phyloP scores from a whole-genome alignment of 2,329 filamentous ascomycete species.

The Tolypocladium paradoxum region DNA sequence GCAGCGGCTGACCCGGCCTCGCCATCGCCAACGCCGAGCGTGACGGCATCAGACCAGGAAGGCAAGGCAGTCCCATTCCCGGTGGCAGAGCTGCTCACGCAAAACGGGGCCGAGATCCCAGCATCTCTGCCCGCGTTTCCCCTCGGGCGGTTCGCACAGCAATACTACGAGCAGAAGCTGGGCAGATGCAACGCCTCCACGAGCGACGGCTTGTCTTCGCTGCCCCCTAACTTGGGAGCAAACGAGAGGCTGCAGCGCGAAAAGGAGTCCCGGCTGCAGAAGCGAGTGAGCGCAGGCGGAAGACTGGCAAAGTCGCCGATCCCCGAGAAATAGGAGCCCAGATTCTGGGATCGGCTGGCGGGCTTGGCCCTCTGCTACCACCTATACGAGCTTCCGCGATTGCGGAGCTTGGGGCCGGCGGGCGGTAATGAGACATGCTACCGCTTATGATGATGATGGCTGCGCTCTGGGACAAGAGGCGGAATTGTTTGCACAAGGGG shows the following conservation, averaged over 20 bases:
- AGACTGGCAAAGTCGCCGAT: constrained; percentile 56
- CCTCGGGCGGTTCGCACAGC: constrained; percentile 65
- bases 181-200: constrained; percentile 34
- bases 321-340: constrained; percentile 45
- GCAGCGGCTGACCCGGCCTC: constrained; percentile 85
- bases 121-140: constrained; percentile 66
- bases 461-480: constrained; percentile 1
- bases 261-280: constrained; percentile 60
- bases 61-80: constrained; percentile 62
- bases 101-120: constrained; percentile 89
- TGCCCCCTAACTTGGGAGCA: constrained; percentile 37
- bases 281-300: constrained; percentile 68
- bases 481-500: not conserved
- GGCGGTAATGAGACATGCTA: constrained; percentile 6
- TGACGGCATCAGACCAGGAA: constrained; percentile 30
- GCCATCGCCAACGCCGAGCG: constrained; percentile 43
- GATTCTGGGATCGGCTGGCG: constrained; percentile 27
- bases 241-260: constrained; percentile 47
- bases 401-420: constrained; percentile 11
- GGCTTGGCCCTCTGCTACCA: constrained; percentile 26
- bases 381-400: constrained; percentile 17
- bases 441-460: constrained; percentile 3
- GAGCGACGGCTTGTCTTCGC: constrained; percentile 48
- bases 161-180: constrained; percentile 75
- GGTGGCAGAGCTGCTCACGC: constrained; percentile 79